Percentiles rank a stretch among this genome's conserved stretches.
Conservation (phyloP, 345 rosid species). For the Eucalyptus pauciflora region DNA sequence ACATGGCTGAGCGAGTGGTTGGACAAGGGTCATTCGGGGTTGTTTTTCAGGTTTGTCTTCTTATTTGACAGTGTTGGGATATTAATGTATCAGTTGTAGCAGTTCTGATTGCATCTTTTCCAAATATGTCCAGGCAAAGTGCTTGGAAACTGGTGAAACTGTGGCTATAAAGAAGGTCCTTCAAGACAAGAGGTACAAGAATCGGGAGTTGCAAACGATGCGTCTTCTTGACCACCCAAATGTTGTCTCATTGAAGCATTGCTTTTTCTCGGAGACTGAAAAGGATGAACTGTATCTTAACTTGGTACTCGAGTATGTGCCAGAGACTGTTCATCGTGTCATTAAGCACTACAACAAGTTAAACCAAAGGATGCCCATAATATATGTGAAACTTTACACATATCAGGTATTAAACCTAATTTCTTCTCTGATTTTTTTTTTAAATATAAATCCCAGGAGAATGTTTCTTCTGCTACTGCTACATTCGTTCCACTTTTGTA, state of each 20-base stretch:
- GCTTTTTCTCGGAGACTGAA: constrained; percentile 94
- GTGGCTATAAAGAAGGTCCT: constrained; percentile 97
- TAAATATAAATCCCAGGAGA: neutral
- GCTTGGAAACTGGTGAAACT: constrained; percentile 94
- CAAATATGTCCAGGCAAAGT: constrained; percentile 48
- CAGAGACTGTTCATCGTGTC: constrained; percentile 92
- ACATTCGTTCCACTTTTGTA: neutral
- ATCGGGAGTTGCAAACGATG: constrained; percentile 97
- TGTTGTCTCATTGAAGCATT: constrained; percentile 81
- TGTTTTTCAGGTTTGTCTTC: constrained; percentile 74
- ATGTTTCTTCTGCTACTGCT: neutral
- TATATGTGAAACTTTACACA: constrained; percentile 83
- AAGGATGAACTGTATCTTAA: constrained; percentile 96
- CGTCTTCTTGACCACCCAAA: constrained; percentile 96
- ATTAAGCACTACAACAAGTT: constrained; percentile 84
- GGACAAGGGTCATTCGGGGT: constrained; percentile 98
- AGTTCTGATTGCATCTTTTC: neutral
- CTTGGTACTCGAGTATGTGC: constrained; percentile 92
- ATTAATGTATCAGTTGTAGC: neutral
- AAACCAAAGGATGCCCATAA: constrained; percentile 85
- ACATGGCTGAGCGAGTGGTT: constrained; percentile 98
- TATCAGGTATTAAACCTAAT: constrained; percentile 53
- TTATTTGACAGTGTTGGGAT: neutral
- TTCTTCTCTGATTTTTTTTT: neutral
- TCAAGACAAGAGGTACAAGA: constrained; percentile 96